Evolutionary conservation across 352 stramenopile species (phyloP), one percentile per base, ranked within the genome.

Genomic region (Phytophthora hibernalis): DNA sequence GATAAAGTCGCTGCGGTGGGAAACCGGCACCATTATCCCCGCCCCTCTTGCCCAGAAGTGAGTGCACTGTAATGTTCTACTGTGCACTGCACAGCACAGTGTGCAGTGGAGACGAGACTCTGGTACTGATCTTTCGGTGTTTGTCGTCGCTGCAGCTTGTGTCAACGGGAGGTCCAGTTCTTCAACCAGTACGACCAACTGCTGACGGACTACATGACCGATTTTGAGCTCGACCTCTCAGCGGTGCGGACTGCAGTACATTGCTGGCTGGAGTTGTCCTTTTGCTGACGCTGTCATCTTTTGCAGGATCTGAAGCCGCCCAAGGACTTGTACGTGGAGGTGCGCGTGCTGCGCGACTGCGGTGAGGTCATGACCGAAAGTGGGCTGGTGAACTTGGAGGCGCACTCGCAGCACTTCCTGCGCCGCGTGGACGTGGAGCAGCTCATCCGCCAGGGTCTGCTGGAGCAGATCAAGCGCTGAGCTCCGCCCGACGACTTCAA

Each of bases 341-440:
- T 98, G 50, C 90, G 90, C 54, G 89, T 96, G 42, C 70, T 97
- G 61, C 80, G 85, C 48, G 87, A 96, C 68, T 96, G 89, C 54
- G 89, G 88, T 51, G 92, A 97, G 68, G 85, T 97, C 61, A 96
- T 97, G 81, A 97, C 91, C 13, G 91, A 97, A 67, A 95, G 85
- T 67, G 92, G 86, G 5, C 56, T 93, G 48, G 82, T 98, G 50
- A 94, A 96, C 70, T 72, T 98, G 31, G 76, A 93, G 40, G 81
- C 73, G 13, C 93, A 96, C 65, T 96, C 87, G 42, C 95, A 90
- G 42, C 89, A 98, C 57, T 96, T 96, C 44, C 65, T 98, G 51
- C 87, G 90, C 15, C 88, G 87, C 65, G 84, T 93, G 48, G 87
- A 96, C 64, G 89, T 94, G 28, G 89, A 96, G 68, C 80, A 89